Base-by-base conservation (phyloP, 1,284 basidiomycete species). In the Ganoderma multipileum region DNA sequence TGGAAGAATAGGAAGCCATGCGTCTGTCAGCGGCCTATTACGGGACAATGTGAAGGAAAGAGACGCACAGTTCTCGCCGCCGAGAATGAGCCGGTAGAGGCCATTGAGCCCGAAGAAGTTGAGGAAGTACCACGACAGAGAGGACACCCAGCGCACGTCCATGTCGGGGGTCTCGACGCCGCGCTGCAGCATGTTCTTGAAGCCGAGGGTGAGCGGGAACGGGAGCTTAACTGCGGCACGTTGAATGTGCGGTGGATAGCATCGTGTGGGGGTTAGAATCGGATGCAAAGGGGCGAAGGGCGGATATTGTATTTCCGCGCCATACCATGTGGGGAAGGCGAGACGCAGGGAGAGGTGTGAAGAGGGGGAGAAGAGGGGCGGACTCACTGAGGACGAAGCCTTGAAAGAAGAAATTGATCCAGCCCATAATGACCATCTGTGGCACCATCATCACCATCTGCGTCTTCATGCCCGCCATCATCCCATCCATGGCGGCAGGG, bases 351-450 rank as follows among this genome's bases (percentile, higher is more conserved):
- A 55, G 11, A 18, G 23, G 47, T 6, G 60, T 42, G 52, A 42
- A 16, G 36, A 47, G 26, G 63, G 60, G 23, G 47, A 3, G 47
- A n/a, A 26, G 20, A n/a, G 42, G 44, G 44, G 20, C 54, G 64
- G 60, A 90, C 95, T 81, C 80, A 98, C 97, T 98, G 69, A 98
- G 87, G 64, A 99, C 94, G 79, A 99, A 99, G 41, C 97, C 97
- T 73, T 95, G 94, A 84, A 99, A 99, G 89, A 99, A 99, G 81
- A 97, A 97, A 82, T 97, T 98, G 84, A 99, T 98, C 95, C 98
- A 99, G 71, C 97, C 97, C 98, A 99, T 99, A 76, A 99, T 97
- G 72, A 99, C 87, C 91, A 99, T 99, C 81, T 98, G 95, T 11
- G 95, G 95, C 9, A 97, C 92, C 95, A 95, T 95, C 91, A 97